These are phyloP conservation scores for Penicillium sp. DNA, from an alignment of 2,329 filamentous ascomycete species.

Conservation along the genomic window DNA sequence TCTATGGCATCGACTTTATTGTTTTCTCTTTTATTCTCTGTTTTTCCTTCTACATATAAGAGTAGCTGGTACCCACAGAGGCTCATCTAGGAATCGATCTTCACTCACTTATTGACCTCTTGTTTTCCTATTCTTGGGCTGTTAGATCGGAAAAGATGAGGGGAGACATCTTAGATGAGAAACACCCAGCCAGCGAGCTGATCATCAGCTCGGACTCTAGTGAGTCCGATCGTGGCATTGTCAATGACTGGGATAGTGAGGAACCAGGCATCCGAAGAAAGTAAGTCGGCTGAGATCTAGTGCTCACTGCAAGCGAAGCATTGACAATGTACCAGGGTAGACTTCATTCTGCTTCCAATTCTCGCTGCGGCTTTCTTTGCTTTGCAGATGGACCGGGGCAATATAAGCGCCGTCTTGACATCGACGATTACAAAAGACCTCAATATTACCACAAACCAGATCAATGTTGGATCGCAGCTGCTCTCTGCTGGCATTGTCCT, in stretches of 20 bases:
- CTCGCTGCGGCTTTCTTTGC: constrained; percentile 32
- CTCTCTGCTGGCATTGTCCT: constrained; percentile 52
- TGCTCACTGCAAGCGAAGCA: not conserved
- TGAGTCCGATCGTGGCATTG: constrained; percentile 17
- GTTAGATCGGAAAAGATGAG: not conserved
- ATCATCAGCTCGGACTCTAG: constrained; percentile 9
- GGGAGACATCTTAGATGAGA: constrained; percentile 5
- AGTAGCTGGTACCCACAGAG: not conserved
- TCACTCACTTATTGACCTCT: not conserved
- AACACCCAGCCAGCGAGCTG: constrained; percentile 13
- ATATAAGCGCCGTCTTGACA: constrained; percentile 52
- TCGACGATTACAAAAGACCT: constrained; percentile 53
- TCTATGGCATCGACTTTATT: not conserved
- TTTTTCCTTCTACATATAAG: not conserved
- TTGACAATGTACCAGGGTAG: constrained; percentile 20
- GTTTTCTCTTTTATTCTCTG: not conserved
- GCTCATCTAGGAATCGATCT: not conserved
- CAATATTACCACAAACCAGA: constrained; percentile 49
- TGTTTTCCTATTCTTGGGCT: not conserved
- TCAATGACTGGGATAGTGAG: constrained; percentile 30
- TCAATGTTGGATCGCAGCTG: constrained; percentile 55
- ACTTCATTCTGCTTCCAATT: constrained; percentile 31
- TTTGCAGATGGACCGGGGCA: constrained; percentile 35
- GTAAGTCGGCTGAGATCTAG: constrained; percentile 12
- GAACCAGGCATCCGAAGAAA: constrained; percentile 26